Conservation (phyloP, 352 stramenopile genomes). For the Chrysophaeum taylorii region DNA sequence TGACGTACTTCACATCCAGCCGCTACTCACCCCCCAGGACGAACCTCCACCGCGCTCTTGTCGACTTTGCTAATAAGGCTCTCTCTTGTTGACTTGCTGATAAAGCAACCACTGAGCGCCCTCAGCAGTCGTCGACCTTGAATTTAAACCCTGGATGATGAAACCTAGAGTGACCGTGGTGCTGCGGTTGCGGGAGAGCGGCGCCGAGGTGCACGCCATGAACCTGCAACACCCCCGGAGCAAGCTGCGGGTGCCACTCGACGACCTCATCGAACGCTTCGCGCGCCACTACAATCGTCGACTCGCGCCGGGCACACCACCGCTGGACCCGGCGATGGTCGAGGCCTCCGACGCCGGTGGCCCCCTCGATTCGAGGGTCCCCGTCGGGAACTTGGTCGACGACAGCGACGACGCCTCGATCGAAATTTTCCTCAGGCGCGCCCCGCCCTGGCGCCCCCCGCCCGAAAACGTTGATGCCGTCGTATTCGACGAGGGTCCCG, state of each 20-base stretch:
- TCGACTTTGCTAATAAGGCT: too few species aligned
- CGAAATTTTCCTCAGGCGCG: neutral
- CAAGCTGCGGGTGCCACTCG: neutral
- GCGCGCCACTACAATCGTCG: slow-evolving; percentile 4
- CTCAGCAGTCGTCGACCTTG: too few species aligned
- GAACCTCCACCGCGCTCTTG: too few species aligned
- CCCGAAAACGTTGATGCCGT: neutral
- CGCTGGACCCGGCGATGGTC: too few species aligned
- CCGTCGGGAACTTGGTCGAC: neutral
- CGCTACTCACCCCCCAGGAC: too few species aligned
- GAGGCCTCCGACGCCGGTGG: neutral
- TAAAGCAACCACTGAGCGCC: too few species aligned
- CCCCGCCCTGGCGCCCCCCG: neutral
- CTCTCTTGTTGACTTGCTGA: too few species aligned
- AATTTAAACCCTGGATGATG: too few species aligned
- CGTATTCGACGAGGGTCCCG: neutral
- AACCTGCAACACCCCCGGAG: neutral
- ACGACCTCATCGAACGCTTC: neutral
- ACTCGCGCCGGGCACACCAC: neutral
- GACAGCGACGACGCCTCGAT: neutral
- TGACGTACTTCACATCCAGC: too few species aligned
- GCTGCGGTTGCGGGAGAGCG: too few species aligned
- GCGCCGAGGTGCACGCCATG: neutral
- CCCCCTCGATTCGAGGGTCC: neutral
- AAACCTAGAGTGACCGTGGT: too few species aligned